Evolutionary conservation across 441 rosid genomes (phyloP).

Genomic region (Iberis amara): DNA sequence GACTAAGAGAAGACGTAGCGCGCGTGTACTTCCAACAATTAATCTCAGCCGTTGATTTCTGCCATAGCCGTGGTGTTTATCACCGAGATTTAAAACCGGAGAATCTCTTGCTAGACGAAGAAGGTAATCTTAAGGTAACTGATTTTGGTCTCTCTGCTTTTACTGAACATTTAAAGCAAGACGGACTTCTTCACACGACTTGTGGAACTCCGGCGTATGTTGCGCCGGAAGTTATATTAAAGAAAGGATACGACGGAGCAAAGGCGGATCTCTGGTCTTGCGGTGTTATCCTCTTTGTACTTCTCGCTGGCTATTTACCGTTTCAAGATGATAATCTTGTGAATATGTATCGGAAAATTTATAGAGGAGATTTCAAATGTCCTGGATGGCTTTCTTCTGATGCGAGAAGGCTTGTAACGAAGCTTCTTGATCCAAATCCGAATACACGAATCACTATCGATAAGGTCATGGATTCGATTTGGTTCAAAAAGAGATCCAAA

Average conservation of each 20-base stretch:
- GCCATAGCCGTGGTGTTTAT: constrained; percentile 32
- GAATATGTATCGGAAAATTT: constrained; percentile 74
- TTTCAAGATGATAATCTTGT: constrained; percentile 78
- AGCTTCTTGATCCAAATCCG: constrained; percentile 73
- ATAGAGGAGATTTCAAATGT: constrained; percentile 79
- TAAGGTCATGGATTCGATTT: constrained; percentile 58
- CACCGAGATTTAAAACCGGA: constrained; percentile 86
- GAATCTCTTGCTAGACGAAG: constrained; percentile 67
- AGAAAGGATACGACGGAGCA: constrained; percentile 63
- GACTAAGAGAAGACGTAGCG: constrained; percentile 58
- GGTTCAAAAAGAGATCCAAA: constrained; percentile 56
- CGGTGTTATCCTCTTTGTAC: constrained; percentile 78
- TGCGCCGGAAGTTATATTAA: constrained; percentile 58
- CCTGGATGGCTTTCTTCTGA: constrained; percentile 84
- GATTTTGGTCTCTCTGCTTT: constrained; percentile 76
- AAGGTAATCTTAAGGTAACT: constrained; percentile 68
- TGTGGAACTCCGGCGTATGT: no score
- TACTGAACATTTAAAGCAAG: constrained; percentile 66
- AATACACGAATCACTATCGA: constrained; percentile 38
- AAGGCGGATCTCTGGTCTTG: constrained; percentile 88
- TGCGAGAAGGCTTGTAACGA: constrained; percentile 58
- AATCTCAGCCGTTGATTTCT: constrained; percentile 75
- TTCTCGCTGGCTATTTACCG: constrained; percentile 75
- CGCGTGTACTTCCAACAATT: constrained; percentile 72
- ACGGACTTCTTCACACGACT: constrained; percentile 44